Conservation (phyloP, 148 eudicot species). For the Diospyros kaki region DNA sequence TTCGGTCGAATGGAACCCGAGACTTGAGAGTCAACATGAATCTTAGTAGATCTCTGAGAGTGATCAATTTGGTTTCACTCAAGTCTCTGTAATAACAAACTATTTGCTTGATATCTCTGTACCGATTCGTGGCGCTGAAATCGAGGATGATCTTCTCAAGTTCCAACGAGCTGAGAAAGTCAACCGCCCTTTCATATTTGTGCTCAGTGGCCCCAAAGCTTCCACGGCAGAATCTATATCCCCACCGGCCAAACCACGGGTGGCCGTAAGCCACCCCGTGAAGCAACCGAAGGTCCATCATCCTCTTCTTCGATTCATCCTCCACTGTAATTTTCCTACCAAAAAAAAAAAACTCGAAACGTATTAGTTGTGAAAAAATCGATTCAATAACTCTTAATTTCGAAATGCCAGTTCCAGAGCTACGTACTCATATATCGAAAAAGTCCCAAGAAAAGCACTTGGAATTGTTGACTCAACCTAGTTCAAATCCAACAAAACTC, state of each 20-base stretch:
- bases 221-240: conserved; percentile 63
- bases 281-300: conserved; percentile 73
- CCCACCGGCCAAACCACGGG: conserved; percentile 93
- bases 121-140: conserved; percentile 14
- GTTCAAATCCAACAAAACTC: not conserved
- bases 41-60: conserved; percentile 60
- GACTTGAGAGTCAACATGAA: conserved; percentile 62
- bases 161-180: conserved; percentile 47
- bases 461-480: not conserved
- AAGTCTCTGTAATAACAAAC: conserved; percentile 48
- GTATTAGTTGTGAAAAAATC: not conserved
- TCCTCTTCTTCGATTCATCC: conserved; percentile 66
- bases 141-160: conserved; percentile 42
- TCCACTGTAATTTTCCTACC: conserved; percentile 65
- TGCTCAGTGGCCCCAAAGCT: conserved; percentile 65
- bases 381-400: not conserved
- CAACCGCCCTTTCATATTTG: conserved; percentile 56
- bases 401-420: not conserved
- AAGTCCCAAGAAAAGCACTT: not conserved
- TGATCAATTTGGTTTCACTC: conserved; percentile 51
- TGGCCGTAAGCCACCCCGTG: conserved; percentile 75
- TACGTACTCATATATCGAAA: not conserved
- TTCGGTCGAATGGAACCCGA: conserved; percentile 15
- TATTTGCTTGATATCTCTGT: conserved; percentile 31
- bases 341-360: conserved; percentile 1